These are phyloP conservation scores for Fusarium pseudocircinatum DNA, from an alignment of 2,329 filamentous ascomycete genomes.

Conservation along the genomic window DNA sequence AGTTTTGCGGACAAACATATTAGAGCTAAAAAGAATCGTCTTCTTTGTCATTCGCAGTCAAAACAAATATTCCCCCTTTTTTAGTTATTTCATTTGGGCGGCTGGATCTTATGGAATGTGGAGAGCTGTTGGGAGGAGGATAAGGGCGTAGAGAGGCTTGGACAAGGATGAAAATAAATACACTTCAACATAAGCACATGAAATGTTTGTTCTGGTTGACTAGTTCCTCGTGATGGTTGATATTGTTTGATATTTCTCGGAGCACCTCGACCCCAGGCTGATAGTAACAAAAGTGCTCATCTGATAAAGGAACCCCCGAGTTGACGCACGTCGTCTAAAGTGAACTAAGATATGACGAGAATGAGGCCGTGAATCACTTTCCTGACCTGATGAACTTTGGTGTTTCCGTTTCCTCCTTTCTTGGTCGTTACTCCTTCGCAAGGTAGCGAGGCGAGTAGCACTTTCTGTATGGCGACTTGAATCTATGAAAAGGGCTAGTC, in stretches of 20 bases:
- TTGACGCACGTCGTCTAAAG: no score
- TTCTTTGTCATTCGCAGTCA: conserved; percentile 41
- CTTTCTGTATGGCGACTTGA: background rate
- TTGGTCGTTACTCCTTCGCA: background rate
- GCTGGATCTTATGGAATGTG: conserved; percentile 15
- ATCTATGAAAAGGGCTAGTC: background rate
- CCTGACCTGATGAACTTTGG: background rate
- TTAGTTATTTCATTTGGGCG: conserved; percentile 28
- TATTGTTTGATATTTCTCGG: background rate
- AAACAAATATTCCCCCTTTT: conserved; percentile 40
- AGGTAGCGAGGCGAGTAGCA: background rate
- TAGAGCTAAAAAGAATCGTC: conserved; percentile 44
- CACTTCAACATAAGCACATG: conserved; percentile 3
- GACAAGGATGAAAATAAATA: conserved; percentile 26
- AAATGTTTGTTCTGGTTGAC: background rate
- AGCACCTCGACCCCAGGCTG: background rate
- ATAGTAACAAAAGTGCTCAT: background rate
- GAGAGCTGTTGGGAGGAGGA: conserved; percentile 10
- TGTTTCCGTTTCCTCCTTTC: background rate
- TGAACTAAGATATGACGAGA: background rate
- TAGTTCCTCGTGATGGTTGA: background rate
- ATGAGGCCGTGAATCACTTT: background rate
- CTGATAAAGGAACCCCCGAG: background rate
- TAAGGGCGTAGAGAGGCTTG: conserved; percentile 8
- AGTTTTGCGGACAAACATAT: conserved; percentile 44